Percentiles rank a stretch among this genome's conserved stretches.
These are phyloP conservation scores for Colletotrichum sp. DNA, from an alignment of 2,329 filamentous ascomycete species.

Conservation along the genomic window DNA sequence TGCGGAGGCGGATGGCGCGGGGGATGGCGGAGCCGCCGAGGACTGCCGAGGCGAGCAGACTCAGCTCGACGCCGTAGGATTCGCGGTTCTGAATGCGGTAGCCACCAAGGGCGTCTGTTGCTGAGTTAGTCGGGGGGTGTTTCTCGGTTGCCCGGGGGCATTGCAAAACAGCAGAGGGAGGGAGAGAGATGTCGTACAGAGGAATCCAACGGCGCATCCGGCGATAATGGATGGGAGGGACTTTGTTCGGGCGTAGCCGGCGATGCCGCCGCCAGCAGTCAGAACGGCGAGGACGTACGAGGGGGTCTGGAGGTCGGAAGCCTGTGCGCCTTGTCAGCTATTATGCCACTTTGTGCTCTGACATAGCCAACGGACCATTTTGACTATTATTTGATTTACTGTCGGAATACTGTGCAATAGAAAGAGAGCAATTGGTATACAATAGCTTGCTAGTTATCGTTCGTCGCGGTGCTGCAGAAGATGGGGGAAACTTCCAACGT, in stretches of 20 bases:
- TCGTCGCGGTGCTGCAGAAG: neutral
- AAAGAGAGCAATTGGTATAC: neutral
- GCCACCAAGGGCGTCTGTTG: conserved; percentile 75
- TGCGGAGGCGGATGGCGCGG: conserved; percentile 80
- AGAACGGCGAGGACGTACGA: conserved; percentile 81
- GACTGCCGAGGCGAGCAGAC: conserved; percentile 85
- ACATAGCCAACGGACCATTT: neutral
- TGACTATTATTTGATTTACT: neutral
- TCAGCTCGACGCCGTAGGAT: conserved; percentile 85
- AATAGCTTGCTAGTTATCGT: neutral
- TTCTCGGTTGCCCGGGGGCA: neutral
- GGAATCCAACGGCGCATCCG: conserved; percentile 78
- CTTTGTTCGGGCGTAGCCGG: conserved; percentile 83
- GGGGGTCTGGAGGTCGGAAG: conserved; percentile 56
- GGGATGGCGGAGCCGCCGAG: conserved; percentile 86
- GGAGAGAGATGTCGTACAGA: conserved; percentile 52
- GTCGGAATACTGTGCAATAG: neutral
- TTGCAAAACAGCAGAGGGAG: neutral
- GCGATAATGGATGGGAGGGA: conserved; percentile 88
- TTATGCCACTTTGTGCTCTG: neutral
- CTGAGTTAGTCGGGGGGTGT: neutral
- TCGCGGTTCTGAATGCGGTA: conserved; percentile 78
- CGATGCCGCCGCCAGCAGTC: conserved; percentile 85
- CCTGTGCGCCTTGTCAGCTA: conserved; percentile 23
- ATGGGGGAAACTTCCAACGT: neutral